Percentiles rank a stretch among this genome's conserved stretches.
These are phyloP conservation scores for Ophiocordyceps sinensis DNA, from an alignment of 2,329 filamentous ascomycete genomes.

Conservation along the genomic window DNA sequence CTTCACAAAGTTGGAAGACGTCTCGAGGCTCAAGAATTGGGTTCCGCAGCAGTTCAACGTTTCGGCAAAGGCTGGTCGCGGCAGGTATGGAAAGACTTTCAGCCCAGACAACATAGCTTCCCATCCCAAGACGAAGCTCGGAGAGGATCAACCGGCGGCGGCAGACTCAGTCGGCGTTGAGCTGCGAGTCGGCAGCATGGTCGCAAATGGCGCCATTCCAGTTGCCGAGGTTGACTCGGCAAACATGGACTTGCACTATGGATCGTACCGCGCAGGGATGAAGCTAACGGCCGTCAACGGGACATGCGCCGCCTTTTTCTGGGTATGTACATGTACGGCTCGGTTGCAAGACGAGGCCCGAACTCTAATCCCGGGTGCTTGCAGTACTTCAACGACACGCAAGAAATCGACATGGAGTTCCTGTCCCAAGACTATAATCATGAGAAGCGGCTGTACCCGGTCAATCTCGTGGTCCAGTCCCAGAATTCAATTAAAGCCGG, in stretches of 20 bases:
- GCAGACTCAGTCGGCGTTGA: constrained; percentile 30
- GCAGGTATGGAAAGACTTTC: constrained; percentile 52
- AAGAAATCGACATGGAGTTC: constrained; percentile 73
- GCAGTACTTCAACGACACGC: constrained; percentile 63
- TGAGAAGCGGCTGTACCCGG: constrained; percentile 34
- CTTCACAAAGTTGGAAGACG: constrained; percentile 42
- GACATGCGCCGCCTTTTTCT: constrained; percentile 70
- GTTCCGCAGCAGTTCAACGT: constrained; percentile 52
- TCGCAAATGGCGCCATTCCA: constrained; percentile 37
- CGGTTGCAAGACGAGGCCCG: neutral
- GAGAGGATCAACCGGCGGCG: neutral
- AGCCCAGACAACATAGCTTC: constrained; percentile 39
- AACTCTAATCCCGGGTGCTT: neutral
- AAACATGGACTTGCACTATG: constrained; percentile 50
- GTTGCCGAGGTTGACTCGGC: constrained; percentile 49
- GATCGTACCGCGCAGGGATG: constrained; percentile 54
- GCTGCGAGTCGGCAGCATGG: constrained; percentile 35
- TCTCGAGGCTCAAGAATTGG: constrained; percentile 46
- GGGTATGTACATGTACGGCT: constrained; percentile 30
- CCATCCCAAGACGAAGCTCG: constrained; percentile 26
- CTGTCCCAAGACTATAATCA: constrained; percentile 49
- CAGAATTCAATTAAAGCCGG: constrained; percentile 40
- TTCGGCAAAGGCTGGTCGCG: constrained; percentile 39
- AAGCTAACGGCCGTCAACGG: constrained; percentile 45
- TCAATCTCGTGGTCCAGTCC: constrained; percentile 68